A percentile compares a stretch with the other conserved stretches of the same genome.
These are phyloP conservation scores for Xylariaceae sp. DNA, from an alignment of 2,329 filamentous ascomycete species.

Conservation along the genomic window DNA sequence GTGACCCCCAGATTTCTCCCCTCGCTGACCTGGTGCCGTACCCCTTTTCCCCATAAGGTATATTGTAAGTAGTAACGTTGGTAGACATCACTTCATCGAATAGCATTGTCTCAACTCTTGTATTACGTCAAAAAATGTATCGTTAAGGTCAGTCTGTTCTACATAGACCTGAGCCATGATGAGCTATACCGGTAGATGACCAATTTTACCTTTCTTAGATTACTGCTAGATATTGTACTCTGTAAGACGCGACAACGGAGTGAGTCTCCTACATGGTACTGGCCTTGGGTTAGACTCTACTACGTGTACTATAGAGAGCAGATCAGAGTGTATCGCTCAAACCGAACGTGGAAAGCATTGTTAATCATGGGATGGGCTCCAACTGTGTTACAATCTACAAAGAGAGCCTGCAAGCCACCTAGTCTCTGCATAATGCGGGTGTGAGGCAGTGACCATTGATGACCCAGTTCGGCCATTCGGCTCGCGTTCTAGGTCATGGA, in stretches of 20 bases:
- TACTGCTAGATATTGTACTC: too few species aligned
- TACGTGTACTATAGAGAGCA: too few species aligned
- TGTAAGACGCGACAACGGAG: too few species aligned
- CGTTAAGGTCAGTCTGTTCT: too few species aligned
- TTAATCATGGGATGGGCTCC: too few species aligned
- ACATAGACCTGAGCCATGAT: too few species aligned
- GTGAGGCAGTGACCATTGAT: conserved; percentile 26
- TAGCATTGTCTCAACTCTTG: background rate
- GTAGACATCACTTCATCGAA: background rate
- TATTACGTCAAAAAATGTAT: background rate
- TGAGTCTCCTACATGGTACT: too few species aligned
- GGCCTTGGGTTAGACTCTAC: too few species aligned
- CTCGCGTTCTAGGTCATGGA: conserved; percentile 15
- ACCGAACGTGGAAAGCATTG: background rate
- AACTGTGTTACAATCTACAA: conserved; percentile 13
- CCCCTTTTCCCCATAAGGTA: too few species aligned
- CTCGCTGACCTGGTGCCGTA: conserved; percentile 5
- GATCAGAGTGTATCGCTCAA: conserved; percentile 4
- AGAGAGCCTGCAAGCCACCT: background rate
- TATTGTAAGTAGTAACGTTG: too few species aligned
- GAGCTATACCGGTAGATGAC: too few species aligned
- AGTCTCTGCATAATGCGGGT: conserved; percentile 24
- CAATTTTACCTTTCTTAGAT: too few species aligned
- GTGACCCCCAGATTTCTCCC: conserved; percentile 28
- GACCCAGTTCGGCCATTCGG: conserved; percentile 15